Base-by-base conservation (phyloP, 352 stramenopile species). In the Aphanomyces astaci region DNA sequence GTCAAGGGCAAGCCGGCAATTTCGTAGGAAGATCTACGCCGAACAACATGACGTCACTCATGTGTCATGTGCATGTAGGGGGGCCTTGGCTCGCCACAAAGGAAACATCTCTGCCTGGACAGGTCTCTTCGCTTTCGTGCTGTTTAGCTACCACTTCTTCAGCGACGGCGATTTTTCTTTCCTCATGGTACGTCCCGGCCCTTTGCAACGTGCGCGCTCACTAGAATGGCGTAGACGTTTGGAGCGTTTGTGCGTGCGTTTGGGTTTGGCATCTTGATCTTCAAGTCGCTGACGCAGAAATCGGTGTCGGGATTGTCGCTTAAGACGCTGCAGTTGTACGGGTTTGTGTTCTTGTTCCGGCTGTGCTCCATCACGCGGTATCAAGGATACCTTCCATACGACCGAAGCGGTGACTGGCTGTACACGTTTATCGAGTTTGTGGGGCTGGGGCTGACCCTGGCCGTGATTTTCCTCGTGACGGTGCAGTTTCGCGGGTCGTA, bases 151-250 rank as follows among this genome's bases (percentile, higher is more conserved):
- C 76, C 94, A 97, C 75, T 80, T 98, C 46, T 90, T 99, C 64
- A 98, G 91, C 45, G 95, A 98, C 75, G 96, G 96, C 32, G 97
- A 99, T 77, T 99, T 99, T 76, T 99, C 95, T 48, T 99, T 99
- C 75, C 82, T 99, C 15, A 98, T 99, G 92, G 90, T 97, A 57
- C 54, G 67, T 52, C 24, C 30, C n/a, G 13, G 22, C 17, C 51
- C 30, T 33, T 7, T 1, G 11, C 52, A 59, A 72, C 32, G 39
- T 57, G 56, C 13, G 19, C 11, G n/a, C 48, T 70, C 27, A 70
- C 2, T n/a, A 25, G 7, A 25, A 68, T 49, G 17, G 45, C 25
- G 24, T 76, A 96, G 88, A 97, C 90, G 17, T 92, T 96, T 69
- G 90, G 87, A n/a, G 81, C 89, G 9, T 90, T 96, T 64, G 87